Percentiles rank a stretch among this genome's conserved stretches.
Conservation (phyloP, 331 rosid species). For the Malus hybrid region DNA sequence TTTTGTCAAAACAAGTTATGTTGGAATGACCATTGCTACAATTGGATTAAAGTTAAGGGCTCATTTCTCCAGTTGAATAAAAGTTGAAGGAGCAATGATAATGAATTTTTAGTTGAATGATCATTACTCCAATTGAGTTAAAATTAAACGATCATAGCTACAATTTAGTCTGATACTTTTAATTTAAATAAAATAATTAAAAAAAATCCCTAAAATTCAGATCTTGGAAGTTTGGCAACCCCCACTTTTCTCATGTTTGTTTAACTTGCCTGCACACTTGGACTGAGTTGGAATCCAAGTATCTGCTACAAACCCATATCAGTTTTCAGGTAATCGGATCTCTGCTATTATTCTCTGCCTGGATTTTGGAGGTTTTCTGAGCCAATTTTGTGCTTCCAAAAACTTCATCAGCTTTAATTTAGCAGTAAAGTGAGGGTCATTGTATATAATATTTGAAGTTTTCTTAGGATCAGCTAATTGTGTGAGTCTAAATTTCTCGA, state of each 20-base stretch:
- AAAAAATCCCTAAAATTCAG: neutral
- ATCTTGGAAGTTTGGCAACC: neutral
- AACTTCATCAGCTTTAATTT: neutral
- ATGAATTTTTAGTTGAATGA: too few species aligned
- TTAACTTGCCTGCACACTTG: neutral
- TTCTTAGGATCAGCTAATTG: constrained; percentile 6
- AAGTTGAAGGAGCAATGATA: too few species aligned
- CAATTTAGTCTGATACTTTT: neutral
- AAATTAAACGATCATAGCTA: too few species aligned
- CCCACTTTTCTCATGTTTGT: neutral
- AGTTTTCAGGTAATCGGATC: constrained; percentile 16
- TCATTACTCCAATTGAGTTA: too few species aligned
- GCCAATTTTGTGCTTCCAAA: neutral
- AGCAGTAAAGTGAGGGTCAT: neutral
- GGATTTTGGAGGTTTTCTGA: neutral
- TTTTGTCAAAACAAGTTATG: too few species aligned
- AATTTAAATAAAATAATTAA: neutral
- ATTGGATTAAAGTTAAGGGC: too few species aligned
- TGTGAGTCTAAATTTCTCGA: neutral
- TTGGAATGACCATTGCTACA: too few species aligned
- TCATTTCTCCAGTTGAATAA: too few species aligned
- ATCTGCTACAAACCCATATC: neutral
- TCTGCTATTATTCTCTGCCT: neutral
- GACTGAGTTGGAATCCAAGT: neutral
- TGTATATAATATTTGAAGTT: neutral